Percentiles rank a stretch among this genome's conserved stretches.
These are phyloP conservation scores for Curvularia verruculosa DNA, from an alignment of 2,329 filamentous ascomycete genomes.

Conservation along the genomic window DNA sequence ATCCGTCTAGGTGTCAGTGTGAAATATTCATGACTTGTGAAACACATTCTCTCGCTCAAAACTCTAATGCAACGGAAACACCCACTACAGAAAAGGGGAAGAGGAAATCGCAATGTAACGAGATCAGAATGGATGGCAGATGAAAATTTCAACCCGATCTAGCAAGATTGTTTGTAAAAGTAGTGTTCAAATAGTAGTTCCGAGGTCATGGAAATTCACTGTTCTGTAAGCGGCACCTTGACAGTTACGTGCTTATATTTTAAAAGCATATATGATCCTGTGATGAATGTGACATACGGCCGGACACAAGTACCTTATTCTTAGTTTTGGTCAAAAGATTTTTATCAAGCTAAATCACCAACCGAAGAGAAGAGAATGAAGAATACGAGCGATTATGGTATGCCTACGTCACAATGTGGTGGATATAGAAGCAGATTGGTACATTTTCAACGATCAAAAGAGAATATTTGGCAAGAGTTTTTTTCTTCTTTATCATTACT, in stretches of 20 bases:
- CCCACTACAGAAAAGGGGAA: neutral
- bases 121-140: neutral
- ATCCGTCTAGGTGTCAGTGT: neutral
- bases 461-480: neutral
- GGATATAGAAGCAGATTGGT: neutral
- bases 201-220: neutral
- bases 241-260: neutral
- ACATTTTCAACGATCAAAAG: neutral
- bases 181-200: neutral
- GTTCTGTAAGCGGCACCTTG: neutral
- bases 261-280: too few species aligned
- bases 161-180: neutral
- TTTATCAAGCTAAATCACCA: too few species aligned
- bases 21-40: neutral
- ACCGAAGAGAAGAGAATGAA: too few species aligned
- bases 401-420: too few species aligned
- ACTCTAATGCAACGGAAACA: neutral
- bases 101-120: neutral
- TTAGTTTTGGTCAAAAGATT: too few species aligned
- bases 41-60: neutral
- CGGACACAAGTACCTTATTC: too few species aligned
- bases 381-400: too few species aligned
- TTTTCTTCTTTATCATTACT: neutral
- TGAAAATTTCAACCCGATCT: neutral
- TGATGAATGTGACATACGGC: too few species aligned